Conservation (phyloP, 1,284 basidiomycete genomes). For the Sanguinoderma infundibulare region DNA sequence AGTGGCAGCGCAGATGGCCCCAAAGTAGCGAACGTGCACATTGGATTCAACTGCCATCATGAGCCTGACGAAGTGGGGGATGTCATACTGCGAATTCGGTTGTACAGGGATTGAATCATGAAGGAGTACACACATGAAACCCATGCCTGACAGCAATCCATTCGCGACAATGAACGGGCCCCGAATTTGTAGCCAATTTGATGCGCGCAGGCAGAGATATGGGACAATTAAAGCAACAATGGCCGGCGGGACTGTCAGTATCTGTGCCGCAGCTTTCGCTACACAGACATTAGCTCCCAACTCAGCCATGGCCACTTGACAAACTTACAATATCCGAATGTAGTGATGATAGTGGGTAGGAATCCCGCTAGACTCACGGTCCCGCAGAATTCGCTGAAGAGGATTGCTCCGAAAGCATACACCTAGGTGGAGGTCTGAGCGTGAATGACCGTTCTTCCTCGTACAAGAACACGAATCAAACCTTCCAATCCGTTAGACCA, state of each 20-base stretch:
- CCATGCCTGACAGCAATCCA: conserved; percentile 58
- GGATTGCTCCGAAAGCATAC: conserved; percentile 67
- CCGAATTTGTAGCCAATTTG: conserved; percentile 75
- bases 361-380: conserved; percentile 84
- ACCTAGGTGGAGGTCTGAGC: conserved; percentile 42
- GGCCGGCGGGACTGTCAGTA: conserved; percentile 85
- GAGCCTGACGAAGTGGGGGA: conserved; percentile 47
- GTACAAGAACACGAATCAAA: conserved; percentile 28
- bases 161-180: conserved; percentile 61
- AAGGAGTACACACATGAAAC: conserved; percentile 73
- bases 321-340: conserved; percentile 59
- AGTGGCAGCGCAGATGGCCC: conserved; percentile 70
- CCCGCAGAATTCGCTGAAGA: conserved; percentile 81
- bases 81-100: too few relatives aligned
- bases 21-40: conserved; percentile 64
- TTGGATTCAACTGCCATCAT: conserved; percentile 51
- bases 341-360: conserved; percentile 82
- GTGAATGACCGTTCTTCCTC: neutral
- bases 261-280: conserved; percentile 63
- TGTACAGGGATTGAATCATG: neutral
- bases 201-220: conserved; percentile 61
- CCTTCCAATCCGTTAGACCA: conserved; percentile 77
- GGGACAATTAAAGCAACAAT: conserved; percentile 73
- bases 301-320: neutral
- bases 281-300: neutral